Conservation (phyloP, 2,329 filamentous ascomycete genomes). For the Talaromyces sp. region DNA sequence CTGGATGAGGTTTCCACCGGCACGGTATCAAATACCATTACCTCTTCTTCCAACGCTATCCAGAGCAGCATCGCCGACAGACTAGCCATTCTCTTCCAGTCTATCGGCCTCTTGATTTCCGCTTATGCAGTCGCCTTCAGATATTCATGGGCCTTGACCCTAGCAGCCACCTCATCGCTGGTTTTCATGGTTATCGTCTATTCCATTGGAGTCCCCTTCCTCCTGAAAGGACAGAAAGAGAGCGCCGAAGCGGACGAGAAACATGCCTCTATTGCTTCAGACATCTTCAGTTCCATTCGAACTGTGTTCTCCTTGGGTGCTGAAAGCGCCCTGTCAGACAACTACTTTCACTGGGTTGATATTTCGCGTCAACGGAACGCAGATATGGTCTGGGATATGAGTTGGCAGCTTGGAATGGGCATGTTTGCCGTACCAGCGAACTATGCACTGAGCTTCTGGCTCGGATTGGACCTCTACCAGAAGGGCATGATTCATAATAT, state of each 20-base stretch:
- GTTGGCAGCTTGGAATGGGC: slow-evolving; percentile 25
- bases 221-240: slow-evolving; percentile 26
- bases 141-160: slow-evolving; percentile 49
- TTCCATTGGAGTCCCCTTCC: slow-evolving; percentile 26
- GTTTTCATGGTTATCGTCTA: slow-evolving; percentile 36
- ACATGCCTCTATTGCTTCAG: slow-evolving; percentile 34
- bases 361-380: slow-evolving; percentile 30
- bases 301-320: slow-evolving; percentile 43
- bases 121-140: slow-evolving; percentile 49
- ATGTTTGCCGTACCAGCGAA: slow-evolving; percentile 34
- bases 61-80: slow-evolving; percentile 53
- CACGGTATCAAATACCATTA: slow-evolving; percentile 48
- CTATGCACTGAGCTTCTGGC: slow-evolving; percentile 34
- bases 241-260: slow-evolving; percentile 34
- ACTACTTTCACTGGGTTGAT: slow-evolving; percentile 32
- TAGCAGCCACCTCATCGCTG: slow-evolving; percentile 45
- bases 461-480: slow-evolving; percentile 28
- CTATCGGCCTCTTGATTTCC: slow-evolving; percentile 35
- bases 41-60: slow-evolving; percentile 47
- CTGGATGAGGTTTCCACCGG: slow-evolving; percentile 48
- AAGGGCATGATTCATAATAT: slow-evolving; percentile 29
- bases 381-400: slow-evolving; percentile 22
- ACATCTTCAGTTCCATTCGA: slow-evolving; percentile 38
- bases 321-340: slow-evolving; percentile 28
- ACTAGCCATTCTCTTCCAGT: slow-evolving; percentile 40